Evolutionary conservation across 2,329 filamentous ascomycete genomes (phyloP).

Genomic region (Alternaria atra): DNA sequence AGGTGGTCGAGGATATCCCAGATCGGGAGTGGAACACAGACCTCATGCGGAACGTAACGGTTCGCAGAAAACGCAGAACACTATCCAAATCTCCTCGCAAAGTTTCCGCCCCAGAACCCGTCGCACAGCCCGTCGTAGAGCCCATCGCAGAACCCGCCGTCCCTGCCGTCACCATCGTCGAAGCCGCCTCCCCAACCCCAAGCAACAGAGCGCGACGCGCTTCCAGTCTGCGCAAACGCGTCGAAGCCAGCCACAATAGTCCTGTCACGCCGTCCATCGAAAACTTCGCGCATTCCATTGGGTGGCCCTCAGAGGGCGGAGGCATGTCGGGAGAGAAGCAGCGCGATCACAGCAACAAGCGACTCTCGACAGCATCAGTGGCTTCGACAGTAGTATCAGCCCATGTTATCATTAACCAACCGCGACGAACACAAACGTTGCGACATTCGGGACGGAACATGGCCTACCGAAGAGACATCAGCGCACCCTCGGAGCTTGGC

Average conservation of each 20-base stretch:
- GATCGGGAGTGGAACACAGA: constrained; percentile 53
- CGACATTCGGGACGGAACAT: constrained; percentile 64
- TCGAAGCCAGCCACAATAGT: constrained; percentile 44
- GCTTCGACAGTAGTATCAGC: constrained; percentile 65
- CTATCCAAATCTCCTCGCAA: constrained; percentile 32
- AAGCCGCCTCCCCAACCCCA: constrained; percentile 32
- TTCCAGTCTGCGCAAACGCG: constrained; percentile 45
- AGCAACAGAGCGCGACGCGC: constrained; percentile 31
- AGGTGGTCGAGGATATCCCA: constrained; percentile 37
- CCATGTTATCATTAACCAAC: constrained; percentile 62
- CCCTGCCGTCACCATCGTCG: constrained; percentile 18
- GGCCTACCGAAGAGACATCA: constrained; percentile 58
- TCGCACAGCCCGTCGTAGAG: neutral
- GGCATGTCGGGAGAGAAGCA: constrained; percentile 34
- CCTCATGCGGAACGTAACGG: constrained; percentile 54
- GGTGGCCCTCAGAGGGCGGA: constrained; percentile 56
- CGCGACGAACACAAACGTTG: constrained; percentile 55
- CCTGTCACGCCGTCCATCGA: constrained; percentile 55
- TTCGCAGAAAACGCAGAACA: constrained; percentile 48
- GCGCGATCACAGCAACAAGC: constrained; percentile 48
- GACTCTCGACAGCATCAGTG: constrained; percentile 61
- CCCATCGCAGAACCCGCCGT: neutral
- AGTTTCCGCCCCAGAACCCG: constrained; percentile 12
- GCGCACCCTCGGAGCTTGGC: constrained; percentile 49
- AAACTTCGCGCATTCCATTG: constrained; percentile 59